Conservation (phyloP, 176 grass and related monocot genomes). For the Musa itinerans region DNA sequence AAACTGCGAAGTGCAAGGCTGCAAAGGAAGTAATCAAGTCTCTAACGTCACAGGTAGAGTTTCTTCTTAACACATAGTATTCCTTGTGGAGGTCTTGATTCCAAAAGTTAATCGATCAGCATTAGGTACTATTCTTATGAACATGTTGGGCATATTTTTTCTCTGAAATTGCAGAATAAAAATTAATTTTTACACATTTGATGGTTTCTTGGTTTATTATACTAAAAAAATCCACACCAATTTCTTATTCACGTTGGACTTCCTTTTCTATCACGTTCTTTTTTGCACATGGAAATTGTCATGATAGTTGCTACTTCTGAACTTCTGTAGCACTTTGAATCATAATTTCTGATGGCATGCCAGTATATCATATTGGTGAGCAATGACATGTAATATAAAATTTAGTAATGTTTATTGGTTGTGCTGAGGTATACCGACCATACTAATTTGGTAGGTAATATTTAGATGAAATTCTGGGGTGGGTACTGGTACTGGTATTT, state of each 20-base stretch:
- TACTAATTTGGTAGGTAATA: no score
- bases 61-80: neutral
- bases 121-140: neutral
- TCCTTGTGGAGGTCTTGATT: neutral
- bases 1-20: conserved; percentile 56
- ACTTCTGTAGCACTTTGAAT: no score
- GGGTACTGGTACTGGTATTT: no score
- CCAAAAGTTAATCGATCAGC: neutral
- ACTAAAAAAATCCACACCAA: neutral
- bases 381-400: no score
- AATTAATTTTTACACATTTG: neutral
- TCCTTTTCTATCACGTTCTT: neutral
- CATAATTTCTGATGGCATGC: no score
- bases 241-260: neutral
- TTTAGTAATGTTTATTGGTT: no score
- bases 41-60: conserved; percentile 40
- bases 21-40: conserved; percentile 60
- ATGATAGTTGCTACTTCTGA: no score
- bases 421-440: no score
- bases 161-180: neutral
- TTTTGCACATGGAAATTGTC: no score
- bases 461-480: no score
- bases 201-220: neutral
- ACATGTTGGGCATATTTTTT: neutral
- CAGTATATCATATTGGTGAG: no score